phyloP scores from a whole-genome alignment of 2,329 filamentous ascomycete species.

The Coniochaeta sp. region DNA sequence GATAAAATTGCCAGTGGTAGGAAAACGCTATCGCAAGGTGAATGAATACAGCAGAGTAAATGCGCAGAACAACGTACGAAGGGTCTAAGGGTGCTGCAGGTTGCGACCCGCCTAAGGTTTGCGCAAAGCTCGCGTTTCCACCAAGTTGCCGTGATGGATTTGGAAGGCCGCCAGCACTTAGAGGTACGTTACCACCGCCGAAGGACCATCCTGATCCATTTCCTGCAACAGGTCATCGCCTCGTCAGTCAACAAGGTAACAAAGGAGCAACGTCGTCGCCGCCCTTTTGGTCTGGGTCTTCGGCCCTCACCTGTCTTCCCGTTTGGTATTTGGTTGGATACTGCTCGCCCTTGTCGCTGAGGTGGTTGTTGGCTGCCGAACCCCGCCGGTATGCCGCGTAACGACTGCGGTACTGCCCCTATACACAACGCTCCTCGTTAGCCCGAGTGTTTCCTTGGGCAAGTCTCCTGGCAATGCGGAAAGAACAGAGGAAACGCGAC shows the following conservation, averaged over 20 bases:
- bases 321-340: slow-evolving; percentile 54
- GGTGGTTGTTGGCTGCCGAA: slow-evolving; percentile 52
- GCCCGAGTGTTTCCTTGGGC: slow-evolving; percentile 13
- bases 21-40: background rate
- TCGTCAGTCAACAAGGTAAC: slow-evolving; percentile 3
- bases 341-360: slow-evolving; percentile 46
- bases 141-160: slow-evolving; percentile 47
- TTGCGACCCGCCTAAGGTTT: slow-evolving; percentile 57
- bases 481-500: background rate
- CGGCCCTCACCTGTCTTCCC: slow-evolving; percentile 54
- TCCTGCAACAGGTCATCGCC: slow-evolving; percentile 27
- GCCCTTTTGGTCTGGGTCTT: slow-evolving; percentile 3
- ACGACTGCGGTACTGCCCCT: slow-evolving; percentile 55
- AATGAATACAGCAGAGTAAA: slow-evolving; percentile 1
- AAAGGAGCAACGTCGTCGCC: background rate
- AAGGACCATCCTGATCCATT: slow-evolving; percentile 55
- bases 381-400: slow-evolving; percentile 54
- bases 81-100: slow-evolving; percentile 54
- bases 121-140: slow-evolving; percentile 58
- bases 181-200: slow-evolving; percentile 38
- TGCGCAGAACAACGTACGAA: slow-evolving; percentile 45
- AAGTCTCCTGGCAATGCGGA: background rate
- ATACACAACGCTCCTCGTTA: slow-evolving; percentile 21
- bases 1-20: background rate
- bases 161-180: slow-evolving; percentile 38